Evolutionary conservation across 495 filamentous ascomycete species (phyloP).

Genomic region (Xylaria cubensis): DNA sequence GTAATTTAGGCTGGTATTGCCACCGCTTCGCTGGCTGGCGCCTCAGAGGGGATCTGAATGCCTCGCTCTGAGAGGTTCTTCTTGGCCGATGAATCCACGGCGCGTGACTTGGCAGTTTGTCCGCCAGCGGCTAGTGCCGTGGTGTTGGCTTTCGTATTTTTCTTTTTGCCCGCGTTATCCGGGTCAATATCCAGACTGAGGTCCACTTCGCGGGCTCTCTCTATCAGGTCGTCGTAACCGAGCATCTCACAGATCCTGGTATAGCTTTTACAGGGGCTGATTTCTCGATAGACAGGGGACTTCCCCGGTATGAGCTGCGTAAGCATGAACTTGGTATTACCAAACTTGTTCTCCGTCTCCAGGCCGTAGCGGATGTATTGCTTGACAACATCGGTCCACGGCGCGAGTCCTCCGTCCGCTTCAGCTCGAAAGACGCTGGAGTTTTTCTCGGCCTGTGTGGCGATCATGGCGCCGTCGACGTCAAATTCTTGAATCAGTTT

Average conservation of each 20-base stretch:
- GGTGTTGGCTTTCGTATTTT: constrained; percentile 43
- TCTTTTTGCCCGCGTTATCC: constrained; percentile 47
- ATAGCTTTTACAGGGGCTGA: constrained; percentile 69
- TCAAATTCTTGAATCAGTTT: constrained; percentile 74
- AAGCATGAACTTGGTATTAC: constrained; percentile 92
- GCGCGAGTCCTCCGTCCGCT: constrained; percentile 67
- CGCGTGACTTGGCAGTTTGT: constrained; percentile 38
- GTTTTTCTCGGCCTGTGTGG: constrained; percentile 87
- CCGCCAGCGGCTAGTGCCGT: constrained; percentile 49
- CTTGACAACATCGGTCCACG: constrained; percentile 77
- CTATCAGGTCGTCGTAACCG: constrained; percentile 63
- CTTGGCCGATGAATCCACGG: constrained; percentile 32
- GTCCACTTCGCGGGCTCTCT: constrained; percentile 68
- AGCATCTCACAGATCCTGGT: constrained; percentile 66
- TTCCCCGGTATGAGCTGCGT: constrained; percentile 86
- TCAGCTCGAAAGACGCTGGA: constrained; percentile 77
- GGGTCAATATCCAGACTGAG: constrained; percentile 63
- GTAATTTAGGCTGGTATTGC: constrained; percentile 27
- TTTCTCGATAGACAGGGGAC: constrained; percentile 57
- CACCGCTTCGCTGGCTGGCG: constrained; percentile 21
- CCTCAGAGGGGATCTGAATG: constrained; percentile 23
- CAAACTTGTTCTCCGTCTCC: constrained; percentile 80
- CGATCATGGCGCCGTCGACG: constrained; percentile 96
- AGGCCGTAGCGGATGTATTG: constrained; percentile 75
- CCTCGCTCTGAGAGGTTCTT: constrained; percentile 44